phyloP scores from a whole-genome alignment of 208 protist genomes.

The Naegleria fowleri region DNA sequence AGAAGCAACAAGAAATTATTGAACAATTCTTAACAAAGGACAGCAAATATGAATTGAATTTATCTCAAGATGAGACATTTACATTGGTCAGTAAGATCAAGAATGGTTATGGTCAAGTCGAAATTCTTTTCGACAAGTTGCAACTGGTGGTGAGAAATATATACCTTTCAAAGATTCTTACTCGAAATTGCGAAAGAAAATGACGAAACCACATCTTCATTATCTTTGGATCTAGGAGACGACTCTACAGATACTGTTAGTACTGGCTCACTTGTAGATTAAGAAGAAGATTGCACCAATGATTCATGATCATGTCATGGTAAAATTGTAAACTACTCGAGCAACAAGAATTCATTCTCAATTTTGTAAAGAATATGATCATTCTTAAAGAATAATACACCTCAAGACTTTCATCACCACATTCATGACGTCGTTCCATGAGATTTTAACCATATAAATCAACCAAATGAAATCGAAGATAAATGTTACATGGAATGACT shows the following conservation, averaged over 20 bases:
- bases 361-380: too few relatives aligned
- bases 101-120: background rate
- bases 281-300: too few relatives aligned
- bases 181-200: background rate
- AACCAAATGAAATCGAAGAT: too few relatives aligned
- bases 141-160: background rate
- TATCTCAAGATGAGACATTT: background rate
- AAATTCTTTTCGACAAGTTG: background rate
- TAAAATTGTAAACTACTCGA: too few relatives aligned
- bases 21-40: background rate
- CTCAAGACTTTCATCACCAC: too few relatives aligned
- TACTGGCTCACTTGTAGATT: too few relatives aligned
- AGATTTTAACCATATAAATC: too few relatives aligned
- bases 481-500: too few relatives aligned
- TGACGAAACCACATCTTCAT: background rate
- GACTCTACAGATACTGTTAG: background rate
- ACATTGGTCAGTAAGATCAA: background rate
- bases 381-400: too few relatives aligned
- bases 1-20: conserved; percentile 14
- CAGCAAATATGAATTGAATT: background rate
- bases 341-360: too few relatives aligned
- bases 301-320: too few relatives aligned
- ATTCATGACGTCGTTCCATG: too few relatives aligned
- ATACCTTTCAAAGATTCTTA: background rate
- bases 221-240: background rate